A percentile compares a stretch with the other conserved stretches of the same genome.
These are phyloP conservation scores for Paramyrothecium sp. DNA, from an alignment of 2,329 filamentous ascomycete species.

Conservation along the genomic window DNA sequence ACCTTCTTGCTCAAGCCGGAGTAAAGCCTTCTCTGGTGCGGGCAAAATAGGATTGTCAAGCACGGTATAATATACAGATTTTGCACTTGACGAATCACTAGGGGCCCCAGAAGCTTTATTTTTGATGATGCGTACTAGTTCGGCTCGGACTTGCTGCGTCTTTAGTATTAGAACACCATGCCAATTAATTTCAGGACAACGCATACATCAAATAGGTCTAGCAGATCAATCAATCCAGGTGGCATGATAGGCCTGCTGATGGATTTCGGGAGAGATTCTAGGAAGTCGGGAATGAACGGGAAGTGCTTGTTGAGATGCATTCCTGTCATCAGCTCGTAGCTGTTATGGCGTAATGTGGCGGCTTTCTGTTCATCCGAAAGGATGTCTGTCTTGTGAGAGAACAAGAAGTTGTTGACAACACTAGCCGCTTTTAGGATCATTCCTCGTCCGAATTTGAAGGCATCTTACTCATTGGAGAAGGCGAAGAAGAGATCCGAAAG, in stretches of 20 bases:
- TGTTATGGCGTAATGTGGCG: background rate
- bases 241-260: constrained; percentile 1
- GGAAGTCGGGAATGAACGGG: constrained; percentile 1
- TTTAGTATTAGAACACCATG: background rate
- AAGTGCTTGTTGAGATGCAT: constrained; percentile 1
- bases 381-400: background rate
- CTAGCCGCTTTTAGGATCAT: background rate
- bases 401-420: constrained; percentile 2
- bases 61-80: background rate
- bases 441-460: background rate
- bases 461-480: constrained; percentile 1
- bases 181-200: background rate
- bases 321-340: constrained; percentile 1
- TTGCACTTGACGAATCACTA: constrained; percentile 1
- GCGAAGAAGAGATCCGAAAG: constrained; percentile 1
- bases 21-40: constrained; percentile 1
- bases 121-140: constrained; percentile 1
- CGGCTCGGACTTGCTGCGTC: background rate
- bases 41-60: constrained; percentile 1
- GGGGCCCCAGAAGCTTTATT: background rate
- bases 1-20: constrained; percentile 1
- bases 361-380: constrained; percentile 2
- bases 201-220: constrained; percentile 1
- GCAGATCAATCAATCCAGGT: constrained; percentile 1
- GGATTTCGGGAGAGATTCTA: constrained; percentile 1